These are phyloP conservation scores for Cadophora sp. DNA, from an alignment of 2,329 filamentous ascomycete species.

Conservation along the genomic window DNA sequence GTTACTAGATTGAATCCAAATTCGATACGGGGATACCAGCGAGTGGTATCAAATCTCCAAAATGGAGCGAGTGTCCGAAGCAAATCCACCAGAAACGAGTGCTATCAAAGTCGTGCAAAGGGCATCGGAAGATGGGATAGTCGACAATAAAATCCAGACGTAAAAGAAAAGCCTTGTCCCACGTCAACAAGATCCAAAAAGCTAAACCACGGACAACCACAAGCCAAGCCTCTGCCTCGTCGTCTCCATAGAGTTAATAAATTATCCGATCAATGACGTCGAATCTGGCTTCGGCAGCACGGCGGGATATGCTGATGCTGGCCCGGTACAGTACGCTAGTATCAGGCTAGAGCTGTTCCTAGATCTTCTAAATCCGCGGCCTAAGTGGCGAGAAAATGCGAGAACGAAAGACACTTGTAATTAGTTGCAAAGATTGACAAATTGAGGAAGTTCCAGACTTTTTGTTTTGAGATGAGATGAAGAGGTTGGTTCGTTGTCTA, in stretches of 20 bases:
- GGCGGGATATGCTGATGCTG: neutral
- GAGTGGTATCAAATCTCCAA: neutral
- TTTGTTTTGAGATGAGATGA: too few relatives aligned
- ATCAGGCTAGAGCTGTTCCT: neutral
- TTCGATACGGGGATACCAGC: neutral
- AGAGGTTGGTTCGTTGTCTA: neutral
- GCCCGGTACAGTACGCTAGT: neutral
- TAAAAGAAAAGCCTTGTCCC: constrained; percentile 10
- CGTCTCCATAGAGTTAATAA: constrained; percentile 15
- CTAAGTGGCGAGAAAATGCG: neutral
- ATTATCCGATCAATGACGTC: constrained; percentile 8
- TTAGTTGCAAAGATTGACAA: constrained; percentile 6
- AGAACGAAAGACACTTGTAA: constrained; percentile 1
- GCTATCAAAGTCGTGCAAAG: neutral
- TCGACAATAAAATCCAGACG: constrained; percentile 14
- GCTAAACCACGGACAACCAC: neutral
- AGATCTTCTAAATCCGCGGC: neutral
- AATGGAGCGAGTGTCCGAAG: neutral
- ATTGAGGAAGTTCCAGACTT: neutral
- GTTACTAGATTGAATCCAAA: neutral
- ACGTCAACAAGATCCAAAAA: constrained; percentile 18
- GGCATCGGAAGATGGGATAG: neutral
- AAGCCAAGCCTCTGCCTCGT: constrained; percentile 1
- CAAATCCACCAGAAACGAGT: constrained; percentile 1
- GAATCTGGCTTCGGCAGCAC: neutral